Percentiles rank a stretch among this genome's conserved stretches.
phyloP scores from a whole-genome alignment of 2,329 filamentous ascomycete species.

The Mollisia scopiformis region DNA sequence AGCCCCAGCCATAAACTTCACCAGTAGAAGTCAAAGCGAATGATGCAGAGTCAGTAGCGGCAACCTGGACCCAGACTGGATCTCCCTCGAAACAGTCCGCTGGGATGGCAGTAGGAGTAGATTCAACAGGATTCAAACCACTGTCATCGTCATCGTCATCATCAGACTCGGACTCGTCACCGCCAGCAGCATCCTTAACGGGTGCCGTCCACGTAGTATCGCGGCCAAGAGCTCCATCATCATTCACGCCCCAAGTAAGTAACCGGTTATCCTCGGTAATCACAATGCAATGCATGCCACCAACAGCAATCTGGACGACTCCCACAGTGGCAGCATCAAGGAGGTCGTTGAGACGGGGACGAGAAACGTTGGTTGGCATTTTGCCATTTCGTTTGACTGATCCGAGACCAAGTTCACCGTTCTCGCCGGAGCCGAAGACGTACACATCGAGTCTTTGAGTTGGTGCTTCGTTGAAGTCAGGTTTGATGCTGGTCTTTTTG shows the following conservation, averaged over 20 bases:
- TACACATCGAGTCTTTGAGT: slow-evolving; percentile 63
- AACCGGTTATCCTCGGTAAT: slow-evolving; percentile 80
- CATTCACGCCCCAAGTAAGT: slow-evolving; percentile 85
- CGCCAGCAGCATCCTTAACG: slow-evolving; percentile 50
- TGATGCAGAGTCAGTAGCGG: slow-evolving; percentile 73
- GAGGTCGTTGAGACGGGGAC: slow-evolving; percentile 68
- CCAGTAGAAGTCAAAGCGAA: slow-evolving; percentile 78
- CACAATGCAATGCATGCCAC: slow-evolving; percentile 80
- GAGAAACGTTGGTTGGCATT: slow-evolving; percentile 70
- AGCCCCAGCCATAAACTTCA: slow-evolving; percentile 82
- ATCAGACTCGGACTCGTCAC: slow-evolving; percentile 41
- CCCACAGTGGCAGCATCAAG: slow-evolving; percentile 58
- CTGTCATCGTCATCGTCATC: slow-evolving; percentile 53
- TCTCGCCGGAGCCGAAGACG: slow-evolving; percentile 77
- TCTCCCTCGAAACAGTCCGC: slow-evolving; percentile 55
- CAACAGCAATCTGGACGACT: slow-evolving; percentile 75
- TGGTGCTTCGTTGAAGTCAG: not conserved
- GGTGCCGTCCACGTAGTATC: slow-evolving; percentile 72
- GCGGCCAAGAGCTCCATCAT: slow-evolving; percentile 78
- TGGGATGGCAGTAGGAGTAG: slow-evolving; percentile 56
- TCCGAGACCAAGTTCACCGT: slow-evolving; percentile 80
- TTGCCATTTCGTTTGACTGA: slow-evolving; percentile 61
- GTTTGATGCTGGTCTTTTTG: not conserved
- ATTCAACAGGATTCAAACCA: slow-evolving; percentile 58
- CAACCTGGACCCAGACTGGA: slow-evolving; percentile 67